A percentile compares a stretch with the other conserved stretches of the same genome.
Evolutionary conservation across 768 basidiomycete genomes (phyloP).

Genomic region (Pholiota microspora): DNA sequence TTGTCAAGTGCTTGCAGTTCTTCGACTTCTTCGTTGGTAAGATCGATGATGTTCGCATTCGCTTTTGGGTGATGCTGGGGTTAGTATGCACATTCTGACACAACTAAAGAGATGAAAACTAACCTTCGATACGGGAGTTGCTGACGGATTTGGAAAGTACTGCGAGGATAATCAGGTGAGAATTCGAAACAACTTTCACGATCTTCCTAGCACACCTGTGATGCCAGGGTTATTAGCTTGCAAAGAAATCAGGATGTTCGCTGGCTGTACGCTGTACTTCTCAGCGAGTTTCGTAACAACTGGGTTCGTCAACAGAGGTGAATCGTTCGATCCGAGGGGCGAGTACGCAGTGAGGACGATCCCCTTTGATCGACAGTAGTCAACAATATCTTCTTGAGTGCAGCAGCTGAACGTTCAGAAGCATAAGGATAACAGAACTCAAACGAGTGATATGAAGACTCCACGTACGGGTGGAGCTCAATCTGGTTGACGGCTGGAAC

Average conservation of each 20-base stretch:
- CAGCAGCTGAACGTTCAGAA: slow-evolving; percentile 39
- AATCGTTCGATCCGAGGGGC: slow-evolving; percentile 70
- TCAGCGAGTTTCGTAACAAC: slow-evolving; percentile 61
- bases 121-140: slow-evolving; percentile 55
- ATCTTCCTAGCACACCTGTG: slow-evolving; percentile 34
- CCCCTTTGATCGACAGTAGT: slow-evolving; percentile 58
- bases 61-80: slow-evolving; percentile 25
- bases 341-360: slow-evolving; percentile 79
- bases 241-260: slow-evolving; percentile 70
- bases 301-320: slow-evolving; percentile 62
- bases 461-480: slow-evolving; percentile 69
- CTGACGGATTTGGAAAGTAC: slow-evolving; percentile 82
- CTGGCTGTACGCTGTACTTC: slow-evolving; percentile 55
- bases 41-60: slow-evolving; percentile 60
- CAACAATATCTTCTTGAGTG: slow-evolving; percentile 63
- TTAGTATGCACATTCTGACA: neutral
- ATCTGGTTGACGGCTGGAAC: slow-evolving; percentile 82
- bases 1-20: slow-evolving; percentile 61
- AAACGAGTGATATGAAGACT: too few species aligned
- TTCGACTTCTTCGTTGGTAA: slow-evolving; percentile 58
- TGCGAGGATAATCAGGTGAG: too few species aligned
- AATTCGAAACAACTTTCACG: neutral
- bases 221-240: slow-evolving; percentile 67
- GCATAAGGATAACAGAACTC: neutral
- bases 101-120: slow-evolving; percentile 13